Evolutionary conservation across 257 asterid species (phyloP).

Genomic region (Solanum virginianum): DNA sequence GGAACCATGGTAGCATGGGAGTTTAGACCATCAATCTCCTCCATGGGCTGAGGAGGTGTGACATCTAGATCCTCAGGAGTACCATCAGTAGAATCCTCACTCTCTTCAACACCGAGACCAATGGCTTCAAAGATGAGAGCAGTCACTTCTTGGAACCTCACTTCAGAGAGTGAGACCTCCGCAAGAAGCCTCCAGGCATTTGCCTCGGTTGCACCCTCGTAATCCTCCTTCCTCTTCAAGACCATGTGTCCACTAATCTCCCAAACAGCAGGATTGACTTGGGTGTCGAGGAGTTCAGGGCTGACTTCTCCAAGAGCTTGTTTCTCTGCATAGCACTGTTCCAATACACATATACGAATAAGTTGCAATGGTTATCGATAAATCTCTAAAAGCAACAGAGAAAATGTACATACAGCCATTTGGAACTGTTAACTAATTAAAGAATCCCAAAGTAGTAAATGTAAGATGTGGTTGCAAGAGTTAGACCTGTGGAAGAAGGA

Average conservation of each 20-base stretch:
- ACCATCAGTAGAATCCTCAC: not conserved
- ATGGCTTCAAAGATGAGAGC: conserved; percentile 75
- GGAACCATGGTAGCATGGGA: conserved; percentile 50
- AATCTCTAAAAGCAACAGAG: not conserved
- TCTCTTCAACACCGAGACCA: conserved; percentile 19
- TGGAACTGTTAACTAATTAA: not conserved
- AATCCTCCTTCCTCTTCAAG: conserved; percentile 79
- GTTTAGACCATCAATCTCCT: conserved; percentile 46
- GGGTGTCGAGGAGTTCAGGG: conserved; percentile 84
- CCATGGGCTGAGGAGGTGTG: conserved; percentile 31
- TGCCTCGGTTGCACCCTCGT: conserved; percentile 70
- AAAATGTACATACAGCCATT: not conserved
- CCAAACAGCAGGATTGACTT: conserved; percentile 98
- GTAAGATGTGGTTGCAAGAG: not conserved
- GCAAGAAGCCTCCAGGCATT: conserved; percentile 93
- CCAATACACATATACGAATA: not conserved
- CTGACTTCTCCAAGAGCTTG: conserved; percentile 95
- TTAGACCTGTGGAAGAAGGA: conserved; percentile 88
- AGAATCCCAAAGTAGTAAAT: not conserved
- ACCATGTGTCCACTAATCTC: conserved; percentile 99
- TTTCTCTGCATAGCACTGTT: conserved; percentile 96
- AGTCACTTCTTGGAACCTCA: conserved; percentile 81
- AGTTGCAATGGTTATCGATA: not conserved
- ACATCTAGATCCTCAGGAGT: conserved; percentile 20
- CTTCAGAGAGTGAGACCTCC: conserved; percentile 86